Evolutionary conservation across 768 basidiomycete genomes (phyloP).

Genomic region (Lactifluus pinguis): DNA sequence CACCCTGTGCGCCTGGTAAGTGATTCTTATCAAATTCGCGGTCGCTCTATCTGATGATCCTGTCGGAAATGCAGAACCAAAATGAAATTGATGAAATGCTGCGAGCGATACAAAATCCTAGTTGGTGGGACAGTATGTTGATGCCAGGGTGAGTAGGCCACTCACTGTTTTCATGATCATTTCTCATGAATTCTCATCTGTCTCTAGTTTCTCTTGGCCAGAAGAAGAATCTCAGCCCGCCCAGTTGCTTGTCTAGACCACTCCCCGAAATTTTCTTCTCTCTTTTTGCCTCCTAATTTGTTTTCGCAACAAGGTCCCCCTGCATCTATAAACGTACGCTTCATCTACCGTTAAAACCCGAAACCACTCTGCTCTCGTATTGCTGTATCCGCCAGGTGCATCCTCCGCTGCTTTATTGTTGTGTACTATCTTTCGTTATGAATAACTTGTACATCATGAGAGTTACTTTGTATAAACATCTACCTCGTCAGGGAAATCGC

Average conservation of each 20-base stretch:
- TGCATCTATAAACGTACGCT: neutral
- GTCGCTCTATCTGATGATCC: no score
- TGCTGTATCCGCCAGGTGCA: neutral
- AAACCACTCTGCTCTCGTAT: neutral
- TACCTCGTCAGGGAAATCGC: no score
- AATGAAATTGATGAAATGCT: conserved; percentile 40
- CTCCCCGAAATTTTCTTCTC: neutral
- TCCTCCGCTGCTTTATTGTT: no score
- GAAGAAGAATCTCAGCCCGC: conserved; percentile 4
- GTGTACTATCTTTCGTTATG: neutral
- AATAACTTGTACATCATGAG: no score
- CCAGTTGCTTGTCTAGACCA: neutral
- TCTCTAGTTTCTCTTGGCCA: conserved; percentile 15
- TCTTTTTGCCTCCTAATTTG: neutral
- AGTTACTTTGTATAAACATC: no score
- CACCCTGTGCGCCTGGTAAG: no score
- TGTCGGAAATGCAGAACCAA: no score
- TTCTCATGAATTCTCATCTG: neutral
- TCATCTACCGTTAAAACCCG: neutral
- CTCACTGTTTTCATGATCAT: neutral
- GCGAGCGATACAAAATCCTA: conserved; percentile 60
- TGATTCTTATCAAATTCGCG: no score
- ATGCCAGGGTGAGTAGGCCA: conserved; percentile 57
- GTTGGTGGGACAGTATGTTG: conserved; percentile 75
- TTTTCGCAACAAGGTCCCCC: neutral